Evolutionary conservation across 2,329 filamentous ascomycete species (phyloP), one percentile per base, ranked within the genome.

Genomic region (Scedosporium boydii): DNA sequence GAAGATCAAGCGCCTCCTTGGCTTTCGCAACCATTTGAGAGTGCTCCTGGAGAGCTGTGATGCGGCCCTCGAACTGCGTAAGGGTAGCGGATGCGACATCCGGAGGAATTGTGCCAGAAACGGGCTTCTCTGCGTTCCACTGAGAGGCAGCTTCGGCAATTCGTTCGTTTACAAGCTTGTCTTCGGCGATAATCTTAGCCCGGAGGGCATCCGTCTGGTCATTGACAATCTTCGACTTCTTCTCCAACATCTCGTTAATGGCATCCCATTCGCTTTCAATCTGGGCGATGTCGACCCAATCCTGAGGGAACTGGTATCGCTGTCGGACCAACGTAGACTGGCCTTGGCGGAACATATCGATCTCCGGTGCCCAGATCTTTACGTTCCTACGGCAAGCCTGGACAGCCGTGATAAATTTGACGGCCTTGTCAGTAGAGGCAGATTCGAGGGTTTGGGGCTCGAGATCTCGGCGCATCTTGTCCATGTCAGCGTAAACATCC

Each of bases 401-500:
- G 4, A 99, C 95, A 61, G 93, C 93, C 0, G 96, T 99, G 71
- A 99, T 99, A 76, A 99, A 99, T 44, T 95, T 91, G 3, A 99
- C 96, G 26, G 96, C 95, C 72, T 98, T 93, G 0, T 93, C 93
- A 4, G 95, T 99, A 1, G 95, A 98, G 4, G 91, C 93, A 21
- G 93, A 91, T 73, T 98, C 93, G 53, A 98, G 84, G 27, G 91
- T 93, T 72, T 97, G 93, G 42, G 88, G 85, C 75, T 99, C 96
- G 12, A 99, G 83, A 68, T 97, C 91, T 68, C 89, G 88, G 26
- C 93, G 86, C 9, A 93, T 91, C 75, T 92, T 92, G 69, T 96
- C 90, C 64, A 99, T 89, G 65, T 98, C 93, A 12, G 89, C 87
- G 69, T 95, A 92, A 3, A 97, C 88, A 70, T 99, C 95, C 58